phyloP scores from a whole-genome alignment of 2,329 filamentous ascomycete species.

The Nigrospora osmanthi region DNA sequence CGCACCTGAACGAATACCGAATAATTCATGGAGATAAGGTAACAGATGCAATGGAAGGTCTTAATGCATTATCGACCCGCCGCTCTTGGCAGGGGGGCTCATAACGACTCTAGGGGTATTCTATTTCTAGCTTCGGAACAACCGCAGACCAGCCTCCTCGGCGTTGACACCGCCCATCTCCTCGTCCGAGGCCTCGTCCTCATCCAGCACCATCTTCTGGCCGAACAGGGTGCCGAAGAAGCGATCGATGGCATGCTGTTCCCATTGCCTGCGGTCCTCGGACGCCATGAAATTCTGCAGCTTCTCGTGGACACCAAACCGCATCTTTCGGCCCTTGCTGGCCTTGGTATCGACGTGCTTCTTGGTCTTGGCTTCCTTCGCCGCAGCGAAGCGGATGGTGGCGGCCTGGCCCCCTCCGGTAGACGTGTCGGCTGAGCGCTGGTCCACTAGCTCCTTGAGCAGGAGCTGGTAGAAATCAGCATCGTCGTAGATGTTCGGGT shows the following conservation, averaged over 20 bases:
- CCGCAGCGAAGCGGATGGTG: constrained; percentile 57
- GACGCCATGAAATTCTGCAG: constrained; percentile 97
- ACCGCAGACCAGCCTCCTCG: constrained; percentile 43
- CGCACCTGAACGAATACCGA: too few relatives aligned
- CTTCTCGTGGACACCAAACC: constrained; percentile 94
- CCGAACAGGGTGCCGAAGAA: constrained; percentile 72
- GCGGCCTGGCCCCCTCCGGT: constrained; percentile 36
- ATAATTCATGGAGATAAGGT: too few relatives aligned
- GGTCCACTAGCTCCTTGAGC: constrained; percentile 87
- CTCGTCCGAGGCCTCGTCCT: constrained; percentile 41
- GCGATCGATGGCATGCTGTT: constrained; percentile 66
- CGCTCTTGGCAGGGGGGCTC: too few relatives aligned
- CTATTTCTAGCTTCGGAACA: constrained; percentile 36
- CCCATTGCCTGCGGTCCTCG: constrained; percentile 75
- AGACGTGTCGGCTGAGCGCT: constrained; percentile 64
- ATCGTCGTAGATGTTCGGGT: constrained; percentile 74
- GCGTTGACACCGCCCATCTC: constrained; percentile 41
- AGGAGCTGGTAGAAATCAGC: constrained; percentile 91
- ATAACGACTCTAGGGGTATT: neutral
- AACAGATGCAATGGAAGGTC: too few relatives aligned
- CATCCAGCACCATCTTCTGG: constrained; percentile 57
- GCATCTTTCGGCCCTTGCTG: constrained; percentile 88
- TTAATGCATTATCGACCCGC: too few relatives aligned
- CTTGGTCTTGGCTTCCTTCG: constrained; percentile 71
- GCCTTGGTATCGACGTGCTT: constrained; percentile 87